Evolutionary conservation across 2,329 filamentous ascomycete genomes (phyloP).

Genomic region (Xylariaceae sp.): DNA sequence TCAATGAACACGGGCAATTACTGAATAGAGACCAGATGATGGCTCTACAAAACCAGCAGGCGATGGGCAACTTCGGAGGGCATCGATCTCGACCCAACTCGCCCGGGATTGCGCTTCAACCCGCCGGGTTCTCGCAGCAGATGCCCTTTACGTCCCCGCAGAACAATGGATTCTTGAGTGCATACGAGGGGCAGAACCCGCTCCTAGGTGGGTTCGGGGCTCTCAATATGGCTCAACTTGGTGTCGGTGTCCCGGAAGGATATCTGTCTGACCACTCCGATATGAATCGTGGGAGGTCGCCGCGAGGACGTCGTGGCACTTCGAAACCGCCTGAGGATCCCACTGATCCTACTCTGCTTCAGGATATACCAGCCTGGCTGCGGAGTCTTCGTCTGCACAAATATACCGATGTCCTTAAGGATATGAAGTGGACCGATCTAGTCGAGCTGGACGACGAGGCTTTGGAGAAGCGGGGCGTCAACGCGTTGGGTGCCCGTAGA

Average conservation of each 20-base stretch:
- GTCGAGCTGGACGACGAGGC: slow-evolving; percentile 90
- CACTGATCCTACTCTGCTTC: slow-evolving; percentile 81
- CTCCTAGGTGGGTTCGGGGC: slow-evolving; percentile 66
- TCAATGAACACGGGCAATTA: slow-evolving; percentile 88
- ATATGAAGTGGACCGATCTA: slow-evolving; percentile 93
- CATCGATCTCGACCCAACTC: slow-evolving; percentile 85
- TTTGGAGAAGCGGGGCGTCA: slow-evolving; percentile 87
- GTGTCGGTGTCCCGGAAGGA: slow-evolving; percentile 68
- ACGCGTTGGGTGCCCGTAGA: slow-evolving; percentile 86
- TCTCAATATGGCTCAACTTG: slow-evolving; percentile 69
- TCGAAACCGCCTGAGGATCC: slow-evolving; percentile 98
- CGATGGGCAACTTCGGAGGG: slow-evolving; percentile 54
- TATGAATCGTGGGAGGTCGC: slow-evolving; percentile 83
- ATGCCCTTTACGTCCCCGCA: slow-evolving; percentile 81
- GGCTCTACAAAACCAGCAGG: slow-evolving; percentile 68
- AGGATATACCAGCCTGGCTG: slow-evolving; percentile 95
- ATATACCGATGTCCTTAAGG: slow-evolving; percentile 97
- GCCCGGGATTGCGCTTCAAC: slow-evolving; percentile 79
- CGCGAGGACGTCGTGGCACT: slow-evolving; percentile 85
- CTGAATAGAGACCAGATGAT: slow-evolving; percentile 81
- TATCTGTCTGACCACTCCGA: slow-evolving; percentile 95
- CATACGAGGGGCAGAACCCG: slow-evolving; percentile 74
- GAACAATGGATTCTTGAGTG: slow-evolving; percentile 88
- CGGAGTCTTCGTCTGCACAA: slow-evolving; percentile 93
- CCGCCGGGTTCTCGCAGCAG: slow-evolving; percentile 51